These are phyloP conservation scores for Leucoagaricus sp. DNA, from an alignment of 1,284 basidiomycete species.

Conservation along the genomic window DNA sequence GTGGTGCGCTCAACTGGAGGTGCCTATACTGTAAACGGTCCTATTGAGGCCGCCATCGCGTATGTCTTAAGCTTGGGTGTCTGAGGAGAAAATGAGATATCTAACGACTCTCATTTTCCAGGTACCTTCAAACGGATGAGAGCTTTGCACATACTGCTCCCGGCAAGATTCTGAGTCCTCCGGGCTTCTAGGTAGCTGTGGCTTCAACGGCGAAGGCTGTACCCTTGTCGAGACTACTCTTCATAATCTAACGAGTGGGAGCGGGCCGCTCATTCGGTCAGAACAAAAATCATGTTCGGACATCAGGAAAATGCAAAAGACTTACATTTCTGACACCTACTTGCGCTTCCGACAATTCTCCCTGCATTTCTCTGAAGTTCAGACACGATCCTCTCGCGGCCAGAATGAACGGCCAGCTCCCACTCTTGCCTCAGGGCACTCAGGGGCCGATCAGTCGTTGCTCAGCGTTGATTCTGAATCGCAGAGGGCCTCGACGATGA, in stretches of 20 bases:
- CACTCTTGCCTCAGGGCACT: too few relatives aligned
- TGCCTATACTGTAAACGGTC: slow-evolving; percentile 36
- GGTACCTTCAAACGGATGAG: slow-evolving; percentile 40
- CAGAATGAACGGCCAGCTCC: too few relatives aligned
- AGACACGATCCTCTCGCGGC: too few relatives aligned
- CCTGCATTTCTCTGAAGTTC: too few relatives aligned
- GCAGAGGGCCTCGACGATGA: too few relatives aligned
- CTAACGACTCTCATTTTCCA: slow-evolving; percentile 15
- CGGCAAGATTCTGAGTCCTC: not conserved
- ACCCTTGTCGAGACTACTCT: slow-evolving; percentile 45
- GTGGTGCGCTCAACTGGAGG: slow-evolving; percentile 31
- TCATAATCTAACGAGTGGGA: slow-evolving; percentile 35
- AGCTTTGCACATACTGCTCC: not conserved
- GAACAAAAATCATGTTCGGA: too few relatives aligned
- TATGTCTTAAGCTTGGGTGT: slow-evolving; percentile 19
- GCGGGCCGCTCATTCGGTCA: too few relatives aligned
- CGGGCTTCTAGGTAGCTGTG: slow-evolving; percentile 30
- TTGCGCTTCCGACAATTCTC: too few relatives aligned
- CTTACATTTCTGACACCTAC: too few relatives aligned
- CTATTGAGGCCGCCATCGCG: slow-evolving; percentile 39
- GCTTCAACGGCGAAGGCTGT: slow-evolving; percentile 46
- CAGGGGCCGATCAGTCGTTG: too few relatives aligned
- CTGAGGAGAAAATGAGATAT: not conserved
- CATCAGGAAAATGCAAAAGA: too few relatives aligned
- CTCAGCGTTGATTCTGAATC: too few relatives aligned